Evolutionary conservation across 2,329 filamentous ascomycete genomes (phyloP).

Genomic region (Sclerotinia spermophila): DNA sequence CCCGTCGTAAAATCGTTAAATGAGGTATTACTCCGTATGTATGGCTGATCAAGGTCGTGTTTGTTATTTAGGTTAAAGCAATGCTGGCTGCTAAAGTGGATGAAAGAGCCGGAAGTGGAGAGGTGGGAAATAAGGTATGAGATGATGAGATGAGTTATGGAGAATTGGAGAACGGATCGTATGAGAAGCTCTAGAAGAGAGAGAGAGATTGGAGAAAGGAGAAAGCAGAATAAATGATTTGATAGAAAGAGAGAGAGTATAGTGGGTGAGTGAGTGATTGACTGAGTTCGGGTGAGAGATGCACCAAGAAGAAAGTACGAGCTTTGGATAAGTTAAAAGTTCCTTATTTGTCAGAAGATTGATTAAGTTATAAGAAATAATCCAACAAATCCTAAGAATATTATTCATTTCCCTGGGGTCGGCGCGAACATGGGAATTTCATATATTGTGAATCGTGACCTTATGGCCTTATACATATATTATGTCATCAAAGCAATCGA

Average conservation of each 20-base stretch:
- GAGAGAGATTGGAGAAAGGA: not conserved
- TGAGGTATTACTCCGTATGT: too few relatives aligned
- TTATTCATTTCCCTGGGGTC: too few relatives aligned
- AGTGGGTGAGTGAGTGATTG: not conserved
- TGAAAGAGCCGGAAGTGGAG: not conserved
- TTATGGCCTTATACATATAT: not conserved
- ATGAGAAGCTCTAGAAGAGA: not conserved
- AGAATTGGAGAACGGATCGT: not conserved
- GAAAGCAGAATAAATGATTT: not conserved
- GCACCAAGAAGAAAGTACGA: not conserved
- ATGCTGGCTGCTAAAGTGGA: not conserved
- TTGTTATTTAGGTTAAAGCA: not conserved
- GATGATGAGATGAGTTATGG: slow-evolving; percentile 5
- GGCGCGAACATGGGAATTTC: not conserved
- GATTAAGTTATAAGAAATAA: too few relatives aligned
- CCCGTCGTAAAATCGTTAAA: slow-evolving; percentile 26
- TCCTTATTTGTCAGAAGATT: slow-evolving; percentile 15
- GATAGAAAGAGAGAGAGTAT: not conserved
- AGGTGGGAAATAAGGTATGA: not conserved
- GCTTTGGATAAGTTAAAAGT: slow-evolving; percentile 8
- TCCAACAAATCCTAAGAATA: too few relatives aligned
- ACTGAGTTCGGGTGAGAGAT: not conserved
- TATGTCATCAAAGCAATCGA: not conserved
- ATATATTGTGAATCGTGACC: not conserved
- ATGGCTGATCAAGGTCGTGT: not conserved